Evolutionary conservation across 495 filamentous ascomycete species (phyloP), one percentile per base, ranked within the genome.

Genomic region (Penicillium pulvis): DNA sequence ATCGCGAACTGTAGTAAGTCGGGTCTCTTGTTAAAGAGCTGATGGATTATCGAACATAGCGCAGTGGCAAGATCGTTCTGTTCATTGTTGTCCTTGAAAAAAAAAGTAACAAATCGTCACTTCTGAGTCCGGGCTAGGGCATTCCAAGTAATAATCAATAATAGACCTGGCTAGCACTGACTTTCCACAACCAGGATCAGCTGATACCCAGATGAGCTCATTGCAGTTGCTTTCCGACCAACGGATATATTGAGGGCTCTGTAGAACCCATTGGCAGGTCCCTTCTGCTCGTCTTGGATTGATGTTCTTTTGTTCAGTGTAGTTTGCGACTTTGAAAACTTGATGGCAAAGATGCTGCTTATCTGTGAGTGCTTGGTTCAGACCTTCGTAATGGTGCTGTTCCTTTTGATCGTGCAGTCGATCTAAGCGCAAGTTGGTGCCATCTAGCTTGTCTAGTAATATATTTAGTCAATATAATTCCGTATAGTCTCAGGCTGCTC

Each of bases 171-270:
- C 52, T 8, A 80, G 59, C 6, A 82, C 74, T 53, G 77, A 76
- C 55, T 82, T 82, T 4, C 77, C 74, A 59, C 71, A 79, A 31
- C 76, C 75, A 31, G 71, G 75, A 55, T 77, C 71, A 14, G 72
- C 79, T 6, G 77, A 73, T 14, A 81, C 61, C 77, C 70, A 79
- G 8, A 81, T 68, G 19, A 80, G 60, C 42, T 70, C 65, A 31
- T 69, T 67, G 2, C 51, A 23, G 16, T 19, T 53, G 49, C 61
- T 62, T 9, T 60, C 33, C 51, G 47, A 57, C 75, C 74, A 78
- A 33, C 56, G 49, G 6, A 53, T 59, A 50, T 72, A 79, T 19
- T 65, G 64, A 20, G 57, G 0, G 59, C 77, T 68, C 20, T 68
- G 42, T 14, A 73, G 53, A 50, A 73, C 60, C 62, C 58, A 71